A percentile compares a stretch with the other conserved stretches of the same genome.
Evolutionary conservation across 345 rosid genomes (phyloP).

Genomic region (Eucalyptus fibrosa): DNA sequence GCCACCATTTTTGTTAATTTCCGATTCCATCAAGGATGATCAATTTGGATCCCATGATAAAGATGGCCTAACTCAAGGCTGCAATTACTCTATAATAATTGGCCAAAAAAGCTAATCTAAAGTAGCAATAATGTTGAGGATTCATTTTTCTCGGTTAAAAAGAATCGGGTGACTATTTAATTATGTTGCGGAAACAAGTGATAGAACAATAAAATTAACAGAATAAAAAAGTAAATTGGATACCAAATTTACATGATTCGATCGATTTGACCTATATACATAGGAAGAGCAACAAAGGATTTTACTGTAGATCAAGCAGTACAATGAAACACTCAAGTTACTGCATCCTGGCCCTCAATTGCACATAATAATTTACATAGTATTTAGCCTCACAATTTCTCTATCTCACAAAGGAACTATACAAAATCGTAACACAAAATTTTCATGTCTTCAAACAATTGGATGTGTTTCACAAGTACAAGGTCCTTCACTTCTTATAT

Average conservation of each 20-base stretch:
- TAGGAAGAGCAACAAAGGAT: neutral
- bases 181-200: neutral
- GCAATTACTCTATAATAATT: neutral
- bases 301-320: no score
- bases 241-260: no score
- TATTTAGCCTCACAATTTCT: neutral
- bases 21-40: neutral
- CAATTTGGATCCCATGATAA: neutral
- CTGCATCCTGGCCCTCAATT: neutral
- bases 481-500: neutral
- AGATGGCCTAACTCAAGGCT: neutral
- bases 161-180: neutral
- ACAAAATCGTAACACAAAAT: neutral
- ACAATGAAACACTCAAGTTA: neutral
- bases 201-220: neutral
- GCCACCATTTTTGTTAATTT: neutral
- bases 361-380: neutral
- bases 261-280: neutral
- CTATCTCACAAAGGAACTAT: neutral
- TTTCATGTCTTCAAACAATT: no score
- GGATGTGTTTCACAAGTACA: neutral
- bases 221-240: no score
- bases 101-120: neutral
- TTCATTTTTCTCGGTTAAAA: neutral
- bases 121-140: neutral